phyloP scores from a whole-genome alignment of 805 yeast genomes.

The Candida awuae region DNA sequence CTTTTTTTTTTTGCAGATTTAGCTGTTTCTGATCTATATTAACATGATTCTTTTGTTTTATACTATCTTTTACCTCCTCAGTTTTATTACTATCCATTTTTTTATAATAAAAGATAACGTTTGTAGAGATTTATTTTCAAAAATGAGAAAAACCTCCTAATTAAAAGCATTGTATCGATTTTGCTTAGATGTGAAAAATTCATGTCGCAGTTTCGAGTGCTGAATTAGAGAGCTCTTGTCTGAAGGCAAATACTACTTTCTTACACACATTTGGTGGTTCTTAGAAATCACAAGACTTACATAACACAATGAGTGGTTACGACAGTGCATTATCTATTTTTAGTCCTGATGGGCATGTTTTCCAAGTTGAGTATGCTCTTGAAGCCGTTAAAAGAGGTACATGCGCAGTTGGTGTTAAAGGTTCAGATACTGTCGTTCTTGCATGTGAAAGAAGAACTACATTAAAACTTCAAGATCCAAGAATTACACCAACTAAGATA shows the following conservation, averaged over 20 bases:
- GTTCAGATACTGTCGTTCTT: conserved; percentile 76
- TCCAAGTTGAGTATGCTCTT: conserved; percentile 95
- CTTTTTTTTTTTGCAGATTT: not conserved
- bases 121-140: too few species aligned
- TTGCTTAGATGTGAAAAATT: too few species aligned
- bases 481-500: conserved; percentile 92
- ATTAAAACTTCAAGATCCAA: conserved; percentile 88
- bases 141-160: too few species aligned
- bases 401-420: conserved; percentile 95
- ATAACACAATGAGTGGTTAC: conserved; percentile 82
- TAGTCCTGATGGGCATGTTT: conserved; percentile 97
- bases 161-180: too few species aligned
- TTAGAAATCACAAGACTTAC: not conserved
- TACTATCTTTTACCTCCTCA: too few species aligned
- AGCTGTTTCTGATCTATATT: too few species aligned
- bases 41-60: too few species aligned
- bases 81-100: too few species aligned
- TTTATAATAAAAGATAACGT: too few species aligned
- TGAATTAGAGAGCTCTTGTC: too few species aligned
- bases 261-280: too few species aligned
- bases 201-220: too few species aligned
- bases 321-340: conserved; percentile 97
- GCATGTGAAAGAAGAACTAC: conserved; percentile 98
- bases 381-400: conserved; percentile 99
- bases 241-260: not conserved